These are phyloP conservation scores for Didymella lethalis DNA, from an alignment of 2,329 filamentous ascomycete genomes.

Conservation along the genomic window DNA sequence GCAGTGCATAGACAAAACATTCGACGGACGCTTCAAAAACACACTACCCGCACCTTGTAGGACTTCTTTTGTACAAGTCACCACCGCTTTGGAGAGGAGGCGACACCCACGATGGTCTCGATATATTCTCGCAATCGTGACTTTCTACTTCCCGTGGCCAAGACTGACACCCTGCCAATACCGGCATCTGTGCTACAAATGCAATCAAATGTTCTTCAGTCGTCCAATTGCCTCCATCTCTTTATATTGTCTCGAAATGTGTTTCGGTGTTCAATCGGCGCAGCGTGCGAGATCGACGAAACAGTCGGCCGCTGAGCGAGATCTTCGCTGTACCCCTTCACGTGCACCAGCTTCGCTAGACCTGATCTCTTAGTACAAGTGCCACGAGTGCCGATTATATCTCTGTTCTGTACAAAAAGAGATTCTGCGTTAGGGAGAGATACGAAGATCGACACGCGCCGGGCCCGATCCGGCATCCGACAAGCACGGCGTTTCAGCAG, in stretches of 20 bases:
- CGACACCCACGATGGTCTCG: background rate
- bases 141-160: background rate
- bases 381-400: background rate
- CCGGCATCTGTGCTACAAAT: background rate
- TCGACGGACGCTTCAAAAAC: background rate
- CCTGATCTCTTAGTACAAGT: background rate
- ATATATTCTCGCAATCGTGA: background rate
- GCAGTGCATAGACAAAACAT: constrained; percentile 39
- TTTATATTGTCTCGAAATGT: background rate
- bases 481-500: constrained; percentile 15
- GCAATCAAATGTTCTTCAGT: background rate
- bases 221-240: background rate
- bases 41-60: background rate
- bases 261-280: background rate
- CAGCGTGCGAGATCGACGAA: background rate
- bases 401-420: background rate
- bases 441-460: constrained; percentile 6
- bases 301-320: constrained; percentile 3
- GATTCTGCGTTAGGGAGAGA: background rate
- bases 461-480: background rate
- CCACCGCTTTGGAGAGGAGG: background rate
- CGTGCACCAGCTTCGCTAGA: constrained; percentile 1
- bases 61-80: background rate
- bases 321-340: background rate
- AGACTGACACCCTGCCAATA: constrained; percentile 1